These are phyloP conservation scores for Tuctoria greenei DNA, from an alignment of 176 grass and related monocot genomes.

Conservation along the genomic window DNA sequence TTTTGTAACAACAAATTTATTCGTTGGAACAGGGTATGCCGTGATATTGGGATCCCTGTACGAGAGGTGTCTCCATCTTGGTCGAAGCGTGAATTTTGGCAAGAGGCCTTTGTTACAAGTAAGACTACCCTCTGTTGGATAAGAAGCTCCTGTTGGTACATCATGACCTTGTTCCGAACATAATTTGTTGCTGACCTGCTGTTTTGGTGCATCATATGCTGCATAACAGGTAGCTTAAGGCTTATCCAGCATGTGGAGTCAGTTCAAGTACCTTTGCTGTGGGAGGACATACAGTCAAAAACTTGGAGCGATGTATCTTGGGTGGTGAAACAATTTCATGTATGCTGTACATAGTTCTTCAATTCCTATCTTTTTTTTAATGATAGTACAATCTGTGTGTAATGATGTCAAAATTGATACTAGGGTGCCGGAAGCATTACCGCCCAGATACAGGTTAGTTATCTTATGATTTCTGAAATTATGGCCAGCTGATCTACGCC, in stretches of 20 bases:
- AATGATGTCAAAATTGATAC: conserved; percentile 42
- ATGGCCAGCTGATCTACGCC: neutral
- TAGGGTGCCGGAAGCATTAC: conserved; percentile 77
- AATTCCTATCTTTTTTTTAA: neutral
- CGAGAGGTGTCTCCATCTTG: conserved; percentile 71
- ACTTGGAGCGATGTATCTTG: conserved; percentile 66
- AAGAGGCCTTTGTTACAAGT: conserved; percentile 95
- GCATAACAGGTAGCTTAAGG: conserved; percentile 84
- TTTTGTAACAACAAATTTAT: conserved; percentile 14
- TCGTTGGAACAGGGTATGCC: conserved; percentile 63
- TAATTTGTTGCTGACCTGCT: conserved; percentile 14
- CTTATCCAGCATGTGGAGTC: conserved; percentile 80
- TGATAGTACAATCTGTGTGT: conserved; percentile 12
- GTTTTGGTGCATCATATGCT: conserved; percentile 1
- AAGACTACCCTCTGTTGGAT: conserved; percentile 12
- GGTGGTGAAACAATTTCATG: conserved; percentile 63
- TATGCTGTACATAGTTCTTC: conserved; percentile 23
- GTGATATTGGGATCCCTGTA: conserved; percentile 61
- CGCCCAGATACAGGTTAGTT: conserved; percentile 72
- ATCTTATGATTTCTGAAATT: conserved; percentile 16
- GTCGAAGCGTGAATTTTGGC: conserved; percentile 68
- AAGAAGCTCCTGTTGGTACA: neutral
- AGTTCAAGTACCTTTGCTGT: conserved; percentile 55
- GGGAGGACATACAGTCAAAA: conserved; percentile 55
- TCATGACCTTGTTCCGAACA: too few relatives aligned